Evolutionary conservation across 352 stramenopile species (phyloP).

Genomic region (Globisporangium mamillatum): DNA sequence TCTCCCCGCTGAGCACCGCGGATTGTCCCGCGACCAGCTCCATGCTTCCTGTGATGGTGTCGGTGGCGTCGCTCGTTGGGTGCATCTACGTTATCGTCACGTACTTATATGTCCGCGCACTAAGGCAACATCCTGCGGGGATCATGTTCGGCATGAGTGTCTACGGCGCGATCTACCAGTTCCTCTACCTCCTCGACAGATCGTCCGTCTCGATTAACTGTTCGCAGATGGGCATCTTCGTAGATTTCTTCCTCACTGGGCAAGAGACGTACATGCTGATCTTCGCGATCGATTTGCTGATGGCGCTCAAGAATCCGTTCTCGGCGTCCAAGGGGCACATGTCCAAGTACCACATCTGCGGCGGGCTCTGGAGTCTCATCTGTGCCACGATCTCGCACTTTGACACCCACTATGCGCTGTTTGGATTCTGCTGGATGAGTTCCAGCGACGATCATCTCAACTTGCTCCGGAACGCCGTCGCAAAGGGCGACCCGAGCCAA

Average conservation of each 20-base stretch:
- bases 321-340: slow-evolving; percentile 77
- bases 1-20: slow-evolving; percentile 11
- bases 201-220: slow-evolving; percentile 44
- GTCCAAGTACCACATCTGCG: slow-evolving; percentile 76
- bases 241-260: slow-evolving; percentile 80
- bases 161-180: slow-evolving; percentile 81
- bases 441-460: slow-evolving; percentile 47
- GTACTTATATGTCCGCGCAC: slow-evolving; percentile 58
- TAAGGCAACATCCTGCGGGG: slow-evolving; percentile 76
- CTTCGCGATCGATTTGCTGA: slow-evolving; percentile 79
- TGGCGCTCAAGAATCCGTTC: slow-evolving; percentile 86
- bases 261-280: slow-evolving; percentile 89
- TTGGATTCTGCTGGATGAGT: slow-evolving; percentile 79
- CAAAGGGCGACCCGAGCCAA: not conserved
- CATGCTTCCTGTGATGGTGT: slow-evolving; percentile 63
- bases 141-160: slow-evolving; percentile 88
- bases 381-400: slow-evolving; percentile 74
- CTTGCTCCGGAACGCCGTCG: slow-evolving; percentile 2
- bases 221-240: slow-evolving; percentile 58
- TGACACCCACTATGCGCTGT: slow-evolving; percentile 72
- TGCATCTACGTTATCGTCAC: slow-evolving; percentile 79
- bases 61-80: slow-evolving; percentile 59
- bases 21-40: slow-evolving; percentile 44
- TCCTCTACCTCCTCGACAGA: slow-evolving; percentile 66
- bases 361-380: slow-evolving; percentile 64